Evolutionary conservation across 768 basidiomycete genomes (phyloP).

Genomic region (Lactifluus echinatus): DNA sequence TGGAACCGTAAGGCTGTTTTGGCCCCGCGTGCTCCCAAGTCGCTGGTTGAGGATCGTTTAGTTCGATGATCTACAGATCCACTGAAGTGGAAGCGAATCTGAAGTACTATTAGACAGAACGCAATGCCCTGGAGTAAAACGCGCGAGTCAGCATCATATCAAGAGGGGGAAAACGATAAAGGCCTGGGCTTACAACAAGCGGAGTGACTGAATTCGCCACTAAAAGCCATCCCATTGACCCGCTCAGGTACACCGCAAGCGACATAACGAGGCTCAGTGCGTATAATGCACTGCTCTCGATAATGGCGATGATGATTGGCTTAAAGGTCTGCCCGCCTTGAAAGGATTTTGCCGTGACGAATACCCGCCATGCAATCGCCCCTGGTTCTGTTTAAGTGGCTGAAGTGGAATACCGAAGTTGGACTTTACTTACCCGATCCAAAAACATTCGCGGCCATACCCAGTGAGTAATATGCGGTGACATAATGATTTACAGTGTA

Average conservation of each 20-base stretch:
- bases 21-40: too few relatives aligned
- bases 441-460: neutral
- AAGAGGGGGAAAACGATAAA: too few relatives aligned
- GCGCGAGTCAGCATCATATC: too few relatives aligned
- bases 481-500: neutral
- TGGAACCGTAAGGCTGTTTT: too few relatives aligned
- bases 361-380: neutral
- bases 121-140: too few relatives aligned
- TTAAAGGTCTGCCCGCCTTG: neutral
- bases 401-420: neutral
- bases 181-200: neutral
- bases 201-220: neutral
- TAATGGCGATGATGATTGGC: neutral
- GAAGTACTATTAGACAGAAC: too few relatives aligned
- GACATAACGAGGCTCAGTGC: neutral
- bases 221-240: neutral
- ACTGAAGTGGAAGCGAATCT: too few relatives aligned
- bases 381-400: neutral
- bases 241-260: neutral
- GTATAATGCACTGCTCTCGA: constrained; percentile 1
- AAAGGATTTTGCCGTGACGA: neutral
- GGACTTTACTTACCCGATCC: neutral
- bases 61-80: too few relatives aligned
- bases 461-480: neutral
- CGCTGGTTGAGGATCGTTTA: too few relatives aligned